Conservation (phyloP, 2,329 filamentous ascomycete species). For the Aspergillus tanneri region DNA sequence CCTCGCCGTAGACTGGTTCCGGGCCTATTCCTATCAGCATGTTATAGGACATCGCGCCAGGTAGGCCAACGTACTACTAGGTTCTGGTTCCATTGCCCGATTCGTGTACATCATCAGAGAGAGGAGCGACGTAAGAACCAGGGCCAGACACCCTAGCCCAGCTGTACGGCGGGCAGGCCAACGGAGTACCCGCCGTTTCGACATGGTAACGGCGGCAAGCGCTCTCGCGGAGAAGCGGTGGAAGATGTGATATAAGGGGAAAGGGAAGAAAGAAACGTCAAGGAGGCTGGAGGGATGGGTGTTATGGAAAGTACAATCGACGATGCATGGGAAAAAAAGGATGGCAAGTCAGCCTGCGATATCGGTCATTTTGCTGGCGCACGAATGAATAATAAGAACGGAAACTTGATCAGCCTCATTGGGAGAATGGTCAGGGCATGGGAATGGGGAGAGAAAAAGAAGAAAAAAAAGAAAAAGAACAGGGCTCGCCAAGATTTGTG, state of each 20-base stretch:
- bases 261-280: background rate
- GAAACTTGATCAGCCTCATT: conserved; percentile 4
- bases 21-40: conserved; percentile 9
- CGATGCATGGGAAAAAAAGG: conserved; percentile 6
- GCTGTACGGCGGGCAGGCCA: conserved; percentile 21
- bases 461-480: background rate
- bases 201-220: conserved; percentile 13
- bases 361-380: conserved; percentile 7
- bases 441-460: background rate
- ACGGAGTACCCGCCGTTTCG: conserved; percentile 19
- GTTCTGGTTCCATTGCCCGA: conserved; percentile 7
- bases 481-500: background rate
- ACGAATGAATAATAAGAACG: conserved; percentile 1
- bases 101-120: conserved; percentile 15
- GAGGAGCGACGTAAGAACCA: conserved; percentile 15
- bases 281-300: background rate
- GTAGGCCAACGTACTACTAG: conserved; percentile 16
- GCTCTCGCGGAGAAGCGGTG: background rate
- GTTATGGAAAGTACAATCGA: conserved; percentile 3
- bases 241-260: background rate
- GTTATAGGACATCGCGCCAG: background rate
- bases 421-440: background rate
- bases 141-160: conserved; percentile 16
- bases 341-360: conserved; percentile 3
- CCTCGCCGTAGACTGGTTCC: conserved; percentile 11